Evolutionary conservation across 306 rosid genomes (phyloP), one percentile per base, ranked within the genome.

Genomic region (Rosa persica): DNA sequence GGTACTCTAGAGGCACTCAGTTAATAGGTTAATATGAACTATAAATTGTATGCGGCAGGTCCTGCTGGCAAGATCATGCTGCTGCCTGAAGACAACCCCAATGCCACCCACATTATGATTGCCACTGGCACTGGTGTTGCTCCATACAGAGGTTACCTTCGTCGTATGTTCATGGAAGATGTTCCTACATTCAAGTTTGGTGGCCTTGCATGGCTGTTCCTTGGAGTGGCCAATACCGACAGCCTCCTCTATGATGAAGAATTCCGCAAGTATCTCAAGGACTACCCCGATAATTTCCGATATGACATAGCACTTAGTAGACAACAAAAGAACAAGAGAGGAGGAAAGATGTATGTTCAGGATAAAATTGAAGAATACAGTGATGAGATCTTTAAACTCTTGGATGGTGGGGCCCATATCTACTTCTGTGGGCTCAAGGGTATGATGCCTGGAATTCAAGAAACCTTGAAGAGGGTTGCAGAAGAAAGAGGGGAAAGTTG

Each of bases 361-460:
- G 99, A 95, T 70, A 95, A 95, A 91, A 95, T 95, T 42, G 99
- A 95, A 83, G 99, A 95, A 79, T 90, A 93, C 38, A 91, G 98
- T 67, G 97, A 95, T 51, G 97, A 95, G 75, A 82, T 95, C 84
- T 95, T 91, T 57, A 89, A 85, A 71, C 96, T 93, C 52, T 83
- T 95, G 85, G 99, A 93, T 58, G 64, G 72, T 42, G 99, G 98
- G 9, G 98, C 99, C 48, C 99, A 95, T 90, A 95, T 95, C 43
- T 93, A 93, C 75, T 95, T 95, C 88, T 95, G 99, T 58, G 99
- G 99, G 27, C 97, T 93, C 11, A 95, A 83, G 82, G 99, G 99
- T 69, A 95, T 95, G 99, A 93, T 95, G 99, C 98, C 99, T 39
- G 99, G 99, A 61, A 95, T 95, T 72, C 99, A 95, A 84, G 98